Percentiles rank a stretch among this genome's conserved stretches.
phyloP scores from a whole-genome alignment of 192 early-diverging fungal species.

The Coemansia sp. region DNA sequence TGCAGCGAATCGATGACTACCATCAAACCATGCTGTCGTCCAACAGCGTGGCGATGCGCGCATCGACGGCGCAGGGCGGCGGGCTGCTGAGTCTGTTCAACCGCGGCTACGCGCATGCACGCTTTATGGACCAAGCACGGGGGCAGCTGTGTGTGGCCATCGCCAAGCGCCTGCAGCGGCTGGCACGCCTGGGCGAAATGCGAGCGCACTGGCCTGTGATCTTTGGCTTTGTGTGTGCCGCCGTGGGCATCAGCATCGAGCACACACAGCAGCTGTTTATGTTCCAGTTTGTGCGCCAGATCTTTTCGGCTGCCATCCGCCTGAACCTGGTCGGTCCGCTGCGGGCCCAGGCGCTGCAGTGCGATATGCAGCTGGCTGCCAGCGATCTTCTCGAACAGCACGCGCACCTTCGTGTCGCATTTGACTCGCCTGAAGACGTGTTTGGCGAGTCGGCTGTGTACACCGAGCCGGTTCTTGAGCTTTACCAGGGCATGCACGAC shows the following conservation, averaged over 20 bases:
- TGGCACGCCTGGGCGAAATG: constrained; percentile 43
- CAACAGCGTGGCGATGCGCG: constrained; percentile 45
- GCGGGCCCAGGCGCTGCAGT: constrained; percentile 73
- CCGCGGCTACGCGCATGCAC: constrained; percentile 40
- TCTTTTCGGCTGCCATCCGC: constrained; percentile 83
- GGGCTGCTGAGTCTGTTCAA: constrained; percentile 50
- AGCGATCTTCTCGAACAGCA: constrained; percentile 55
- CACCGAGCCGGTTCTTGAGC: constrained; percentile 69
- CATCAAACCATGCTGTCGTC: constrained; percentile 45
- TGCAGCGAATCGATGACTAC: constrained; percentile 25
- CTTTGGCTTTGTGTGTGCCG: constrained; percentile 70
- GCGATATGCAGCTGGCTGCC: constrained; percentile 56
- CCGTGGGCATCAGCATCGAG: constrained; percentile 44
- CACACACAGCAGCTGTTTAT: constrained; percentile 73
- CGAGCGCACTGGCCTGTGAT: constrained; percentile 77
- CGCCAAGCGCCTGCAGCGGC: constrained; percentile 50
- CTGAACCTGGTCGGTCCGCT: constrained; percentile 89
- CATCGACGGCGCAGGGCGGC: constrained; percentile 49
- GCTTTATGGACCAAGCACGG: constrained; percentile 25
- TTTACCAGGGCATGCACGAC: constrained; percentile 76
- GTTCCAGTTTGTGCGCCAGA: constrained; percentile 82
- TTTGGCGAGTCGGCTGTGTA: constrained; percentile 52
- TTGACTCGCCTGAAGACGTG: constrained; percentile 24
- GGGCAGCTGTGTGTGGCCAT: constrained; percentile 21
- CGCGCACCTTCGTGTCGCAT: constrained; percentile 41